These are phyloP conservation scores for Trichoderma sp. DNA, from an alignment of 2,329 filamentous ascomycete genomes.

Conservation along the genomic window DNA sequence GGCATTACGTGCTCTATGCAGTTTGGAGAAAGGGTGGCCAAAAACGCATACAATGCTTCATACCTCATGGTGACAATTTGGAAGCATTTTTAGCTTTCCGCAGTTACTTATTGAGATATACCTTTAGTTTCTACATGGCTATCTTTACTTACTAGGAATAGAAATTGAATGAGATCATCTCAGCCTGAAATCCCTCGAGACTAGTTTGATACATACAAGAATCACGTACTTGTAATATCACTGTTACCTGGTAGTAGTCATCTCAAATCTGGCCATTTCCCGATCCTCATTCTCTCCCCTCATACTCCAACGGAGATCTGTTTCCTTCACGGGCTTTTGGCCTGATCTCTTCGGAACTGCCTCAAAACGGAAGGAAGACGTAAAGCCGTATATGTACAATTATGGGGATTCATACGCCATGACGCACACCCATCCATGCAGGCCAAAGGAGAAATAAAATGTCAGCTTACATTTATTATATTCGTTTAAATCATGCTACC, in stretches of 20 bases:
- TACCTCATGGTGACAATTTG: not conserved
- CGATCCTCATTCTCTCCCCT: not conserved
- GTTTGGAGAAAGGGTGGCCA: not conserved
- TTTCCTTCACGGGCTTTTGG: too few relatives aligned
- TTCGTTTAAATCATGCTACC: constrained; percentile 18
- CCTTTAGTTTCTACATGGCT: not conserved
- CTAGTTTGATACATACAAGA: too few relatives aligned
- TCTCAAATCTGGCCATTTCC: not conserved
- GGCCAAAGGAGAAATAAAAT: not conserved
- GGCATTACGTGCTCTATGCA: not conserved
- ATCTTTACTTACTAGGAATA: not conserved
- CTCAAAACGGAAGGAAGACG: not conserved
- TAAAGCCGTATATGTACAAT: not conserved
- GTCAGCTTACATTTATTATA: constrained; percentile 24
- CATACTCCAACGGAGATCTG: not conserved
- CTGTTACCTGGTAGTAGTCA: not conserved
- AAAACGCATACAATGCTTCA: not conserved
- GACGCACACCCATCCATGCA: not conserved
- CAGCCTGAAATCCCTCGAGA: not conserved
- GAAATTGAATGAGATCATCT: not conserved
- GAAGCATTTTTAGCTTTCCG: not conserved
- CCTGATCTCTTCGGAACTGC: too few relatives aligned
- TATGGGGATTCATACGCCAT: not conserved
- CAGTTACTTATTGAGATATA: not conserved
- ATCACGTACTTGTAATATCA: too few relatives aligned